Conservation (phyloP, 2,329 filamentous ascomycete genomes). For the Fusarium sp. region DNA sequence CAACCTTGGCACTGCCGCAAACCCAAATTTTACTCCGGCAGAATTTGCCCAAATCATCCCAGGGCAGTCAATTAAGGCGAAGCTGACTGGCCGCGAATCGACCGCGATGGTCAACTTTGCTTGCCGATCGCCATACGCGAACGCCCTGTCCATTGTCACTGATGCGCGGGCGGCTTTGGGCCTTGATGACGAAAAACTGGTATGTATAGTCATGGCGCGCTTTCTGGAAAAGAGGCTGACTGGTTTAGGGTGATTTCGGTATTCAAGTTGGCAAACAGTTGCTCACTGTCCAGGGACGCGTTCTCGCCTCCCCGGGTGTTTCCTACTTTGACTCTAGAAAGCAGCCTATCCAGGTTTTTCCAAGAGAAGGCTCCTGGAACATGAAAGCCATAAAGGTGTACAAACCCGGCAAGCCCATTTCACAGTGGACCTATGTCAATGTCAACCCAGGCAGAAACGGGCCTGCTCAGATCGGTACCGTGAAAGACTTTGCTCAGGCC, state of each 20-base stretch:
- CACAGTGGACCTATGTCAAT: slow-evolving; percentile 63
- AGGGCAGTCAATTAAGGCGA: slow-evolving; percentile 71
- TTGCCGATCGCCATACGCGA: slow-evolving; percentile 72
- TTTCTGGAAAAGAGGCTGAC: slow-evolving; percentile 18
- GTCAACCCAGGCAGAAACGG: slow-evolving; percentile 41
- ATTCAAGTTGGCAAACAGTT: slow-evolving; percentile 70
- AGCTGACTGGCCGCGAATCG: slow-evolving; percentile 71
- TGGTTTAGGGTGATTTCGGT: slow-evolving; percentile 63
- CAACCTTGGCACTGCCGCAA: slow-evolving; percentile 69
- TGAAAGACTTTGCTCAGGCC: slow-evolving; percentile 52
- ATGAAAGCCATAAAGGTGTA: slow-evolving; percentile 68
- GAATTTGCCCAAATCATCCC: slow-evolving; percentile 72
- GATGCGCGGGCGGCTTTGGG: slow-evolving; percentile 68
- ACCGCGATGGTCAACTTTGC: slow-evolving; percentile 78
- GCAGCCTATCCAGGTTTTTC: slow-evolving; percentile 49
- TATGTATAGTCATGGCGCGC: slow-evolving; percentile 1
- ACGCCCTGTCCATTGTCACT: slow-evolving; percentile 72
- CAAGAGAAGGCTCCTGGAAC: slow-evolving; percentile 74
- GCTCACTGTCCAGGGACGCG: slow-evolving; percentile 77
- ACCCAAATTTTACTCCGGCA: slow-evolving; percentile 73
- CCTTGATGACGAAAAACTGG: slow-evolving; percentile 62
- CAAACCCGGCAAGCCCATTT: slow-evolving; percentile 58
- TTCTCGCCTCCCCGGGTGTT: slow-evolving; percentile 71
- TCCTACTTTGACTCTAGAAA: slow-evolving; percentile 60
- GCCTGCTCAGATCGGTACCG: slow-evolving; percentile 28